Conservation (phyloP, 2,329 filamentous ascomycete species). For the Bimuria novae-zelandiae region DNA sequence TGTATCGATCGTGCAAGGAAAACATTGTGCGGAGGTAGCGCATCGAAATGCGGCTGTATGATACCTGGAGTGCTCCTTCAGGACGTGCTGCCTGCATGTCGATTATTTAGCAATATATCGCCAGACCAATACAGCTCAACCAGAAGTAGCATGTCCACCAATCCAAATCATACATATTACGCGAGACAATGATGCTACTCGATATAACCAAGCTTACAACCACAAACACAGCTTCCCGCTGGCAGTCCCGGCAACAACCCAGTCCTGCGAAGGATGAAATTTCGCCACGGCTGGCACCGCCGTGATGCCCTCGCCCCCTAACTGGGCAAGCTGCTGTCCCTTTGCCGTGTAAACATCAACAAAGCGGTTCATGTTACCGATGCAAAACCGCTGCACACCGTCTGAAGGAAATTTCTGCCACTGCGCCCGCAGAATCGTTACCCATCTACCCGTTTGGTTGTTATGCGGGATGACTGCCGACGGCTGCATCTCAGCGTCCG, state of each 20-base stretch:
- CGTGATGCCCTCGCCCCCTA: slow-evolving; percentile 87
- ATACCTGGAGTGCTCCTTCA: too few relatives aligned
- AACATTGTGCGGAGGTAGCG: too few relatives aligned
- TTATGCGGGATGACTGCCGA: slow-evolving; percentile 77
- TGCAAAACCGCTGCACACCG: slow-evolving; percentile 82
- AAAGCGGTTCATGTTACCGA: slow-evolving; percentile 98
- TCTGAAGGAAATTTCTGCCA: slow-evolving; percentile 85
- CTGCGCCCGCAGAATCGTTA: slow-evolving; percentile 83
- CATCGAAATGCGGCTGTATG: slow-evolving; percentile 1
- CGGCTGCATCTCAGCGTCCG: slow-evolving; percentile 69
- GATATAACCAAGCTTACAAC: slow-evolving; percentile 59
- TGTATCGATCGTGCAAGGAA: too few relatives aligned
- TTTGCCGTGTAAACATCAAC: slow-evolving; percentile 85
- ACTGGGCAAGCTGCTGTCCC: slow-evolving; percentile 85
- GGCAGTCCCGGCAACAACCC: slow-evolving; percentile 89
- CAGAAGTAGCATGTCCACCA: too few relatives aligned
- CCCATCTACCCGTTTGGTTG: slow-evolving; percentile 94
- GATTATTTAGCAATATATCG: neutral
- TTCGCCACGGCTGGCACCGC: slow-evolving; percentile 92
- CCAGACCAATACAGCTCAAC: too few relatives aligned
- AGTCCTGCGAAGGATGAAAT: slow-evolving; percentile 85
- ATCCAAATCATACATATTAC: too few relatives aligned
- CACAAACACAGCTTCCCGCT: slow-evolving; percentile 93
- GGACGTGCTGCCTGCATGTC: too few relatives aligned
- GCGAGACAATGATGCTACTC: too few relatives aligned